Base-by-base conservation (phyloP, 148 eudicot genomes). In the Cornus suecica region DNA sequence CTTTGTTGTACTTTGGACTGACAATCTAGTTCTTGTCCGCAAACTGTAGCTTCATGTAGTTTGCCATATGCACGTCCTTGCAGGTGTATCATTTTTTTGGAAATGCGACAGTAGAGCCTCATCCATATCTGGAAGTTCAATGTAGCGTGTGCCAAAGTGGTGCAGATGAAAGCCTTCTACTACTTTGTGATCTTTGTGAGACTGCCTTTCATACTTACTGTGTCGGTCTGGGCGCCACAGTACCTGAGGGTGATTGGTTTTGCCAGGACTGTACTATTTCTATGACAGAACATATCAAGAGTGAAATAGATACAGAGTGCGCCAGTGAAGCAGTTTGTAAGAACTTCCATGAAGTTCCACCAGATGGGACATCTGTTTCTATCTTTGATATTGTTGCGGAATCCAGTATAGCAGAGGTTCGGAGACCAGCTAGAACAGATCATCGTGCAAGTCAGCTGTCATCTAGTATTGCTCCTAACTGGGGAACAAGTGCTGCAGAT, bases 231-330 rank as follows among this genome's bases (percentile, higher is more conserved):
- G 98, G 98, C 68, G 78, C 70, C 51, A 88, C 92, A 24, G 91
- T 92, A 63, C 98, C 98, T 32, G 98, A 92, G 73, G 98, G 89
- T 80, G 91, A 92, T 86, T 94, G 98, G 98, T 92, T 78, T 85
- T 94, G 98, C 71, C 83, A 72, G 30, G 98, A 87, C 66, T 94
- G 98, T 71, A 78, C 84, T 62, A 80, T 87, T 80, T 73, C 87
- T 54, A 83, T 73, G 78, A 87, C 86, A 77, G 97, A 92, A 69
- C 85, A 87, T 70, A 37, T 63, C 23, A 86, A 87, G 69, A 60
- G 1, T 77, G 88, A 83, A 62, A 69, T 66, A 60, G 77, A 74
- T 54, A 45, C 69, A 15, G 54, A 71, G 24, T 74, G 24, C 66
- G 80, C 68, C 51, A 54, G 31, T 67, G 74, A 84, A 81, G 27